Evolutionary conservation across 108 stramenopile genomes (phyloP), one percentile per base, ranked within the genome.

Genomic region (Nitzschia sp.): DNA sequence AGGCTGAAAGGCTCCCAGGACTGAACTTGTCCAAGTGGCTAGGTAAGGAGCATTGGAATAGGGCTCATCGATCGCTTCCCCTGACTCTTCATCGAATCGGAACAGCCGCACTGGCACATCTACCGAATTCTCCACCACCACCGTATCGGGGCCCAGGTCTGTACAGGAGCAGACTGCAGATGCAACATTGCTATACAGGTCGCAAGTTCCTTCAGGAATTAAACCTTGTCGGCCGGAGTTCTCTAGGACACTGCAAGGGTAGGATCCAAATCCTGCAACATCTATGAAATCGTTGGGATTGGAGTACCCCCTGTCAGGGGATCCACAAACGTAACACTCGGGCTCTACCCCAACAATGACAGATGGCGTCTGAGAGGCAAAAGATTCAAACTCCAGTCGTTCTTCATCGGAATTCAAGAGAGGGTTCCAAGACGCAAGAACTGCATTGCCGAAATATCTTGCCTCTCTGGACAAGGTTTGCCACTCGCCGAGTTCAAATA

Each of bases 41-140:
- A 55, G 54, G 25, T 55, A 55, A 21, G 54, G 54, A 14, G 54
- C 21, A 24, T 55, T 55, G 25, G 12, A 14, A 26, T 55, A 55
- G 12, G 54, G 54, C 25, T 55, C 54, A 15, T 48, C n/a, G n/a
- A 48, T 17, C 17, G 46, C 46, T 48, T 48, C 46, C 14, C 46
- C 46, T 15, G 46, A 48, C 17, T 48, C 46, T 17, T 48, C 46
- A 48, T 48, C 46, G 14, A 48, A 15, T 17, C 46, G 14, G 46
- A 48, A 17, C n/a, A 48, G 46, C n/a, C n/a, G 14, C 17, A 5
- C 46, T 1, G 46, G 46, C 17, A 48, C 17, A 2, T 48, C 46
- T 2, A 48, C 17, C 1, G 6, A 17, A 17, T 48, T 48, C 17
- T 15, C 14, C 3, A 17, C 46, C 14, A 48, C 17, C 1, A 17